Evolutionary conservation across 2,329 filamentous ascomycete genomes (phyloP).

Genomic region (Cladosporium oxysporum): DNA sequence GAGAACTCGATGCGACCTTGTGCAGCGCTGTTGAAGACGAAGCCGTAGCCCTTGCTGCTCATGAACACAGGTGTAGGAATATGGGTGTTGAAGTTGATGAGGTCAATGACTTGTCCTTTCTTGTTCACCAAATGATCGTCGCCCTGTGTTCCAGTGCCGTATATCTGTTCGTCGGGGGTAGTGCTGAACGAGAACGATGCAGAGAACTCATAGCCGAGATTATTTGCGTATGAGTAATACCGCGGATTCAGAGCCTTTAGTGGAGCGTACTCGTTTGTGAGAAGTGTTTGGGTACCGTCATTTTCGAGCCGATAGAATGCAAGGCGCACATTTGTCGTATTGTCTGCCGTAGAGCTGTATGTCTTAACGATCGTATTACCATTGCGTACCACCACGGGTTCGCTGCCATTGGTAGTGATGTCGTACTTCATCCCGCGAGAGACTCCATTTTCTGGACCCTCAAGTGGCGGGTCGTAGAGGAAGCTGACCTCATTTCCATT

Average conservation of each 20-base stretch:
- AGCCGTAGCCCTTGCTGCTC: constrained; percentile 35
- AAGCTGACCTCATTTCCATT: constrained; percentile 42
- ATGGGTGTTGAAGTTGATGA: constrained; percentile 38
- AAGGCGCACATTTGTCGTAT: constrained; percentile 37
- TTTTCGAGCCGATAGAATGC: constrained; percentile 40
- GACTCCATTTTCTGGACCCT: constrained; percentile 39
- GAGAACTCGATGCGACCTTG: constrained; percentile 37
- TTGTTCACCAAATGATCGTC: constrained; percentile 38
- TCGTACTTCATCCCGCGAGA: constrained; percentile 39
- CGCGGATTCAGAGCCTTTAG: constrained; percentile 40
- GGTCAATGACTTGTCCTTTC: constrained; percentile 35
- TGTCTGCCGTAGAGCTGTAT: constrained; percentile 34
- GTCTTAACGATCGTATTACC: constrained; percentile 42
- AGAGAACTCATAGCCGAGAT: constrained; percentile 39
- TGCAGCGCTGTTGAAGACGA: constrained; percentile 36
- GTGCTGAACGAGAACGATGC: constrained; percentile 43
- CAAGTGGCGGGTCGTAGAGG: constrained; percentile 43
- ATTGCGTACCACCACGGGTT: constrained; percentile 37
- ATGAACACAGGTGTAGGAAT: constrained; percentile 37
- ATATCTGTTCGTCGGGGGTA: constrained; percentile 37
- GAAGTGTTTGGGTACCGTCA: constrained; percentile 39
- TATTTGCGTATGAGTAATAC: constrained; percentile 40
- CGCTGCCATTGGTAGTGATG: constrained; percentile 37
- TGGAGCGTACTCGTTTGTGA: constrained; percentile 40
- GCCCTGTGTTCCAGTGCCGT: constrained; percentile 34